These are phyloP conservation scores for Curvularia spicifera DNA, from an alignment of 2,329 filamentous ascomycete genomes.

Conservation along the genomic window DNA sequence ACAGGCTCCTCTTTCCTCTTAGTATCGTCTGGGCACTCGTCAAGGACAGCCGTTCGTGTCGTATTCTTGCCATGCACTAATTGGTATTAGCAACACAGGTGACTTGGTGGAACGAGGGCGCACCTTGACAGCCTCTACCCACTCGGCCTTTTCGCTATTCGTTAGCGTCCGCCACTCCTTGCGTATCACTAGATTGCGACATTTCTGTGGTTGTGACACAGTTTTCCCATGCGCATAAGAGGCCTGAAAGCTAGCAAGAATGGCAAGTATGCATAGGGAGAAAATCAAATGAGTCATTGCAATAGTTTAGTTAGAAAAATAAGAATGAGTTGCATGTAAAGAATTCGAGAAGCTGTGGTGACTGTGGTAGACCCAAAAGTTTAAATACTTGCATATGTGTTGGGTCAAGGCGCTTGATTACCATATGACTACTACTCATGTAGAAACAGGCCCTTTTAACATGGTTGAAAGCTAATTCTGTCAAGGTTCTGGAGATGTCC, in stretches of 20 bases:
- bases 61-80: neutral
- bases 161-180: neutral
- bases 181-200: neutral
- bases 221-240: neutral
- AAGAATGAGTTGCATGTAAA: neutral
- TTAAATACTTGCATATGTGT: neutral
- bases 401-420: neutral
- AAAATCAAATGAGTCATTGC: neutral
- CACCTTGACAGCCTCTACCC: neutral
- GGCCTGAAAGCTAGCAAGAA: neutral
- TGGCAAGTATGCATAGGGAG: neutral
- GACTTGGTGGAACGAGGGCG: neutral
- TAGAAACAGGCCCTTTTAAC: neutral
- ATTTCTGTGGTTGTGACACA: neutral
- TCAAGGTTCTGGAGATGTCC: neutral
- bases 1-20: neutral
- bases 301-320: neutral
- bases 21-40: neutral
- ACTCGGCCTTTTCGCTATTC: neutral
- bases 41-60: neutral
- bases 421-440: neutral
- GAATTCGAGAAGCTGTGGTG: neutral
- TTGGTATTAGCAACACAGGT: neutral
- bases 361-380: neutral
- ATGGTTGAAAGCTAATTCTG: neutral